Conservation (phyloP, 139 green algal species). For the Penium margaritaceum region DNA sequence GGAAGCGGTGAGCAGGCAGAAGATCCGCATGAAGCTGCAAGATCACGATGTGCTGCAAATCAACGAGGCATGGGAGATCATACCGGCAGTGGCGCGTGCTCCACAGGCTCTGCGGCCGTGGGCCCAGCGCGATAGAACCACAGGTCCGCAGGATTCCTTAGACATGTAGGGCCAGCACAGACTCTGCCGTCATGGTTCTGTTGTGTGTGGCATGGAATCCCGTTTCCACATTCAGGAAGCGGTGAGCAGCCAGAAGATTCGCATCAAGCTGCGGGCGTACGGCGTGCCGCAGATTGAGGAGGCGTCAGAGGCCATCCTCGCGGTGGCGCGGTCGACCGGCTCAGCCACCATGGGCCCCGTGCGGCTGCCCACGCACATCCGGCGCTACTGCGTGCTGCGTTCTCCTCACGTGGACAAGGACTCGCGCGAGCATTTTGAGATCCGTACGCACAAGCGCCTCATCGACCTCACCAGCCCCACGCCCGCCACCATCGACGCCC, state of each 20-base stretch:
- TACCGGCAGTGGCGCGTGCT: slow-evolving; percentile 58
- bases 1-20: too few relatives aligned
- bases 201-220: too few relatives aligned
- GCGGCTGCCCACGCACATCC: slow-evolving; percentile 62
- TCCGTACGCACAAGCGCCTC: slow-evolving; percentile 67
- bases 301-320: slow-evolving; percentile 59
- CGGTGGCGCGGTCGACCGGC: slow-evolving; percentile 60
- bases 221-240: too few relatives aligned
- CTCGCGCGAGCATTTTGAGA: slow-evolving; percentile 77
- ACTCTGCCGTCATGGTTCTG: too few relatives aligned
- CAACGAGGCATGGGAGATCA: slow-evolving; percentile 54
- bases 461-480: slow-evolving; percentile 68
- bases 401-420: slow-evolving; percentile 86
- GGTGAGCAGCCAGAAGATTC: slow-evolving; percentile 55
- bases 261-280: slow-evolving; percentile 73
- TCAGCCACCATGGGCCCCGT: slow-evolving; percentile 66
- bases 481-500: slow-evolving; percentile 65
- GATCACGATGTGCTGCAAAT: slow-evolving; percentile 63
- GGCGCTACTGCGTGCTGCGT: slow-evolving; percentile 63
- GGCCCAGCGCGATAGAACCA: slow-evolving; percentile 69
- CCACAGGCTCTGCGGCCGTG: slow-evolving; percentile 61
- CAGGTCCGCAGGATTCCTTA: too few relatives aligned
- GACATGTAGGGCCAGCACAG: too few relatives aligned
- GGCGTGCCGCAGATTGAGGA: slow-evolving; percentile 56
- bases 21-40: slow-evolving; percentile 68